Evolutionary conservation across 2,329 filamentous ascomycete genomes (phyloP).

Genomic region (Verticillium tricorpus): DNA sequence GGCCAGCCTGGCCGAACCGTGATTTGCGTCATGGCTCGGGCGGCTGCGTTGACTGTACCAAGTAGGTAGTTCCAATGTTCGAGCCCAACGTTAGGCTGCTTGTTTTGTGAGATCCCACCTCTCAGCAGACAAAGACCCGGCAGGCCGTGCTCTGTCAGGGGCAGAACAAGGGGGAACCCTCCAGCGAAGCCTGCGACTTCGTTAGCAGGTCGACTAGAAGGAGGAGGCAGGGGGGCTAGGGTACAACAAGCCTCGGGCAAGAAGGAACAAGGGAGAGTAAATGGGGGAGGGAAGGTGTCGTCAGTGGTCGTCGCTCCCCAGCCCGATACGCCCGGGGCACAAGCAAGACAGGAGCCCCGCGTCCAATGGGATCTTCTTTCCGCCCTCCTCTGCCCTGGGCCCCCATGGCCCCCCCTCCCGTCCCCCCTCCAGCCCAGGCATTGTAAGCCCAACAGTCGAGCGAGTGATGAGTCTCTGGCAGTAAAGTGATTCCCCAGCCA

Average conservation of each 20-base stretch:
- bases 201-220: not conserved
- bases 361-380: not conserved
- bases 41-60: not conserved
- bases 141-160: not conserved
- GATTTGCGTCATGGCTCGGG: not conserved
- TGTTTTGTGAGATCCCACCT: not conserved
- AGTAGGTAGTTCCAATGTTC: not conserved
- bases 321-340: not conserved
- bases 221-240: not conserved
- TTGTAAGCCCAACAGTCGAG: not conserved
- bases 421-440: not conserved
- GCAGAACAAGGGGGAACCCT: not conserved
- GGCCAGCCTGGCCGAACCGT: not conserved
- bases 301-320: not conserved
- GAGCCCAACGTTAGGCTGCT: not conserved
- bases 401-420: not conserved
- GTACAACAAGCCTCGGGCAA: not conserved
- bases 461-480: not conserved
- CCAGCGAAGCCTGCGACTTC: not conserved
- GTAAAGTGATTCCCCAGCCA: not conserved
- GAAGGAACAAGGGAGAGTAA: not conserved
- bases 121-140: not conserved
- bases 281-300: not conserved
- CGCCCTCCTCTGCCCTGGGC: not conserved
- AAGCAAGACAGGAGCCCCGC: not conserved